Conservation (phyloP, 805 yeast species). For the Myxozyma nipponensis region DNA sequence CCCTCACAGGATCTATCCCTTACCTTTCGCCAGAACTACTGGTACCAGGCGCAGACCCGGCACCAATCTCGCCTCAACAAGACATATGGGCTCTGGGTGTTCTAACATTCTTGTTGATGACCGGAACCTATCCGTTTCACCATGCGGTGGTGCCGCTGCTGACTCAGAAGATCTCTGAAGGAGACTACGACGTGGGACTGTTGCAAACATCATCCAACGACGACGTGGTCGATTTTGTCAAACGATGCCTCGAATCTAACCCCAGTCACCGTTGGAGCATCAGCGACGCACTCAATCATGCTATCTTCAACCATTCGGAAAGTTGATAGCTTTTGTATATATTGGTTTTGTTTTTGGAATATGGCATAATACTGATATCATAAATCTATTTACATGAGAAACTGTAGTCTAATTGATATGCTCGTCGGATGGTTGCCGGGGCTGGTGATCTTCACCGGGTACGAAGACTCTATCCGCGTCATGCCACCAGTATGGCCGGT, state of each 20-base stretch:
- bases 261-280: slow-evolving; percentile 51
- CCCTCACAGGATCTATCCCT: slow-evolving; percentile 72
- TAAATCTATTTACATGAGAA: background rate
- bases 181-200: slow-evolving; percentile 51
- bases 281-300: slow-evolving; percentile 36
- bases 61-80: slow-evolving; percentile 43
- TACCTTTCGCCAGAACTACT: slow-evolving; percentile 88
- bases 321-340: background rate
- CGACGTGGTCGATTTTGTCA: slow-evolving; percentile 40
- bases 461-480: slow-evolving; percentile 7
- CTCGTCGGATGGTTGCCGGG: background rate
- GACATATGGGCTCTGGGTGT: slow-evolving; percentile 95
- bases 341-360: background rate
- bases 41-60: slow-evolving; percentile 43
- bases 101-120: slow-evolving; percentile 63
- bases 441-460: background rate
- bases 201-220: slow-evolving; percentile 34
- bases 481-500: slow-evolving; percentile 73
- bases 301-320: slow-evolving; percentile 8
- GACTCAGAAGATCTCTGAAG: slow-evolving; percentile 65
- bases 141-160: slow-evolving; percentile 81
- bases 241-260: slow-evolving; percentile 54
- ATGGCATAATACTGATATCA: background rate
- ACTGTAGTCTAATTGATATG: background rate
- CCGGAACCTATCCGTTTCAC: slow-evolving; percentile 75